phyloP scores from a whole-genome alignment of 164 flowering plant genomes.

The Stephania japonica region DNA sequence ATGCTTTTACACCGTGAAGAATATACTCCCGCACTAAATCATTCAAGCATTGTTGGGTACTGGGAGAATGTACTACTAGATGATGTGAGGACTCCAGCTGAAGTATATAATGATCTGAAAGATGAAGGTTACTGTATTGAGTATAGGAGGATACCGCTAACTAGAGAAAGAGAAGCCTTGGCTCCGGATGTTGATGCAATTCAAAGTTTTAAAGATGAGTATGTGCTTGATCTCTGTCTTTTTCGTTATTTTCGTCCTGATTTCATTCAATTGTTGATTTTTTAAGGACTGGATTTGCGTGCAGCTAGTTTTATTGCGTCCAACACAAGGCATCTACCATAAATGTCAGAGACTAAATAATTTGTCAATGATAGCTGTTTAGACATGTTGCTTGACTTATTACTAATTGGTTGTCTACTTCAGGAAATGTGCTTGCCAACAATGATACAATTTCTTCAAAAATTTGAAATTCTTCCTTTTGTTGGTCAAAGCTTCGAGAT shows the following conservation, averaged over 20 bases:
- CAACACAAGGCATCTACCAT: background rate
- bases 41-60: slow-evolving; percentile 74
- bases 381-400: background rate
- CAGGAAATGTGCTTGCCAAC: background rate
- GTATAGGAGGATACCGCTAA: slow-evolving; percentile 76
- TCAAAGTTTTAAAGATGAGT: slow-evolving; percentile 43
- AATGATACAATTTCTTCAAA: slow-evolving; percentile 2
- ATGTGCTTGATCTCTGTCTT: slow-evolving; percentile 8
- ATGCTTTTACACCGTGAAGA: slow-evolving; percentile 97
- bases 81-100: slow-evolving; percentile 87
- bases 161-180: slow-evolving; percentile 85
- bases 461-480: background rate
- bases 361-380: background rate
- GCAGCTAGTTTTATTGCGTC: slow-evolving; percentile 2
- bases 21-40: slow-evolving; percentile 56
- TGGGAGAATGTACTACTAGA: slow-evolving; percentile 86
- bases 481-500: background rate
- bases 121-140: slow-evolving; percentile 57
- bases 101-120: slow-evolving; percentile 62
- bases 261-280: background rate
- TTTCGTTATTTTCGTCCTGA: background rate
- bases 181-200: slow-evolving; percentile 91
- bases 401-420: background rate
- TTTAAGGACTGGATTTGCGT: background rate
- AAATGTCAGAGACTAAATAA: background rate